Conservation (phyloP, 2,329 filamentous ascomycete genomes). For the Neofusicoccum cordaticola region DNA sequence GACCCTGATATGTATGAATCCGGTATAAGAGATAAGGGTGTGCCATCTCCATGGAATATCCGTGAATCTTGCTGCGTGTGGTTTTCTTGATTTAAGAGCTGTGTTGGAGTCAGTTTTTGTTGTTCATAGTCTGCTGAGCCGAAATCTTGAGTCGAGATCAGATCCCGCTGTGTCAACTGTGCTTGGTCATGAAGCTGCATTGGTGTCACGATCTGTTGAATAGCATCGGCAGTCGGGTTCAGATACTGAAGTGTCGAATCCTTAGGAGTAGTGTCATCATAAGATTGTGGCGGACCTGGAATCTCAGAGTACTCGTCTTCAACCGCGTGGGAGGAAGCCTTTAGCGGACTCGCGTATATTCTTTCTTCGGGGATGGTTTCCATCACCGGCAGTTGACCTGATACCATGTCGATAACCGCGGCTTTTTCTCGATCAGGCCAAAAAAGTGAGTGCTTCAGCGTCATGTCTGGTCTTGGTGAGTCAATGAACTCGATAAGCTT, state of each 20-base stretch:
- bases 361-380: not conserved
- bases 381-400: not conserved
- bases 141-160: not conserved
- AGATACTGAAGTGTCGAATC: not conserved
- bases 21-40: not conserved
- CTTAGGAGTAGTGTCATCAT: not conserved
- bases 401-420: not conserved
- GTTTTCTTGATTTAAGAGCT: not conserved
- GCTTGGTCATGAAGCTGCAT: not conserved
- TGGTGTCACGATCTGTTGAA: not conserved
- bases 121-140: not conserved
- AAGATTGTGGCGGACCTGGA: not conserved
- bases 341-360: not conserved
- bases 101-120: not conserved
- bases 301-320: not conserved
- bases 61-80: not conserved
- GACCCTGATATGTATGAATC: not conserved
- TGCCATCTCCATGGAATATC: not conserved
- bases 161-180: not conserved
- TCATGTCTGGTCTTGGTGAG: not conserved
- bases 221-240: not conserved
- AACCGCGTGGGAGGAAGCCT: not conserved
- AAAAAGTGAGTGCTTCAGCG: not conserved
- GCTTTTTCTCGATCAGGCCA: not conserved
- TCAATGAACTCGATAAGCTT: conserved; percentile 29